Conservation (phyloP, 2,329 filamentous ascomycete genomes). For the Scortechinia acanthostroma region DNA sequence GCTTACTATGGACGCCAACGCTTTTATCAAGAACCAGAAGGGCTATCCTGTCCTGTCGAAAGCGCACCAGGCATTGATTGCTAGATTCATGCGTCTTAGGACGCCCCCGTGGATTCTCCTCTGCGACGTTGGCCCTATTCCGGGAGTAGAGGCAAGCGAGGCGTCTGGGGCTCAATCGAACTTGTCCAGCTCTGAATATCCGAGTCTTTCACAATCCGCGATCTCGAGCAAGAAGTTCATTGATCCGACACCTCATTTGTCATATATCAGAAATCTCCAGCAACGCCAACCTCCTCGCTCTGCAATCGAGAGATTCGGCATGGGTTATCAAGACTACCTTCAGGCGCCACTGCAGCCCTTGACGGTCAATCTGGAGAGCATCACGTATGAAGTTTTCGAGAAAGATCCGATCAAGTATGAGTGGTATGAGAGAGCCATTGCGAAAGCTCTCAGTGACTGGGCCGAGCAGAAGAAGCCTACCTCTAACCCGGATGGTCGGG, state of each 20-base stretch:
- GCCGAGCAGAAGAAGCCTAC: constrained; percentile 64
- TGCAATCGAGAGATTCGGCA: constrained; percentile 39
- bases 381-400: constrained; percentile 97
- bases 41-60: constrained; percentile 51
- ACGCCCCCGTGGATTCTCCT: constrained; percentile 53
- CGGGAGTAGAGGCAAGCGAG: constrained; percentile 30
- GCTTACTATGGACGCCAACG: constrained; percentile 38
- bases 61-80: constrained; percentile 46
- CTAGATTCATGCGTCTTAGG: constrained; percentile 45
- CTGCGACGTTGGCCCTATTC: constrained; percentile 45
- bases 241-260: constrained; percentile 52
- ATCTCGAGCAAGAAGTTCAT: constrained; percentile 29
- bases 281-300: constrained; percentile 64
- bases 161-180: constrained; percentile 18
- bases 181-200: constrained; percentile 22
- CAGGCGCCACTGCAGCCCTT: constrained; percentile 91
- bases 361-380: constrained; percentile 91
- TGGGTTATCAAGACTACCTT: constrained; percentile 79
- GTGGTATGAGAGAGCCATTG: constrained; percentile 83
- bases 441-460: constrained; percentile 77
- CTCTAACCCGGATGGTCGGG: constrained; percentile 60
- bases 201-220: constrained; percentile 48
- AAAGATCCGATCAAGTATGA: constrained; percentile 97
- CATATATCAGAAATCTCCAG: constrained; percentile 80
- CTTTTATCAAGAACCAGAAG: constrained; percentile 48